Base-by-base conservation (phyloP, 2,329 filamentous ascomycete genomes). In the Alternaria ventricosa region DNA sequence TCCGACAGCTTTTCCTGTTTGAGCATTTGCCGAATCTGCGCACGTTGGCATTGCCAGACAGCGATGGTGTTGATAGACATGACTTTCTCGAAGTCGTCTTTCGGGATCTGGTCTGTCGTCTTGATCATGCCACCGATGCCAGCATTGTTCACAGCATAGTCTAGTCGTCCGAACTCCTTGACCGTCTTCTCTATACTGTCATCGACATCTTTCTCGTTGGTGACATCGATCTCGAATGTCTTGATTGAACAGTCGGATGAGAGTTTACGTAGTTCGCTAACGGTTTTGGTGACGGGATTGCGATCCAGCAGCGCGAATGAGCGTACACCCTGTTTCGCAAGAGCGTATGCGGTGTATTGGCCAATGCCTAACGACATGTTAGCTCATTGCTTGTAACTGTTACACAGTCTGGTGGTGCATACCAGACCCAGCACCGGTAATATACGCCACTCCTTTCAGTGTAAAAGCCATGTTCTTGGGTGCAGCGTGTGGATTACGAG, bases 111-210 rank as follows among this genome's bases (percentile, higher is more conserved):
- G 58, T 86, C 82, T 0, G 85, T 87, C 2, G 75, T 74, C 15
- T 70, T 74, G 27, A 81, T 75, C 1, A 71, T 69, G 1, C 84
- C 85, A 7, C 77, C 77, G 25, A 88, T 82, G 3, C 86, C 87
- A 2, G 87, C 87, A 45, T 86, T 85, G 69, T 88, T 88, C 54
- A 88, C 80, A 0, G 85, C 86, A 36, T 87, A 80, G 67, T 89
- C 87, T 45, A 89, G 77, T 4, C 86, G 79, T 9, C 85, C 85
- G 71, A 88, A 88, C 51, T 78, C 71, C 13, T 77, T 71, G 2
- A 82, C 82, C 0, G 80, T 80, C 50, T 80, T 71, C 2, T 76
- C 74, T 8, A 88, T 74, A 20, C 79, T 82, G 4, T 76, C 66
- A n/a, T 82, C 79, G 7, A 88, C 81, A 18, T 82, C 78, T 1